phyloP scores from a whole-genome alignment of 257 asterid species.

The Catharanthus roseus region DNA sequence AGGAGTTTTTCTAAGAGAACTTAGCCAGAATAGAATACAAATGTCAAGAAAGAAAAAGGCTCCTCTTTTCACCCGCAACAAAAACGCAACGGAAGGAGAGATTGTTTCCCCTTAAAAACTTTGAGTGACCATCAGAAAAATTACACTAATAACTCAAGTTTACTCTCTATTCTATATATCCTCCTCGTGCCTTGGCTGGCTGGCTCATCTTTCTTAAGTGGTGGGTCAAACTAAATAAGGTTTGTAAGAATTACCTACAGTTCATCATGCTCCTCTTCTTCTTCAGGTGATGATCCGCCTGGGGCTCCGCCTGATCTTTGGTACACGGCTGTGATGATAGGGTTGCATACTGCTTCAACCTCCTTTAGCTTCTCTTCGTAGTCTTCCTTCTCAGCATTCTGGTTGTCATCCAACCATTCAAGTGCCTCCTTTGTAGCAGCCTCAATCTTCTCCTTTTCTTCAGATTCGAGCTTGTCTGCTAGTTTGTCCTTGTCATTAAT shows the following conservation, averaged over 20 bases:
- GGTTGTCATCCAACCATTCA: slow-evolving; percentile 95
- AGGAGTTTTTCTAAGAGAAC: too few species aligned
- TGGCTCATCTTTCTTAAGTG: slow-evolving; percentile 13
- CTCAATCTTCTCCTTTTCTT: slow-evolving; percentile 94
- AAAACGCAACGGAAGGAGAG: slow-evolving; percentile 11
- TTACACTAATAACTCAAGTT: slow-evolving; percentile 12
- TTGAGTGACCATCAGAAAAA: slow-evolving; percentile 5
- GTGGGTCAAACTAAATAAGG: slow-evolving; percentile 4
- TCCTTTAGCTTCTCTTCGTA: slow-evolving; percentile 95
- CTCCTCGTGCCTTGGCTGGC: not conserved
- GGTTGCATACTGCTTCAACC: slow-evolving; percentile 87
- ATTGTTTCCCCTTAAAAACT: not conserved
- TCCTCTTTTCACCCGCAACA: slow-evolving; percentile 10
- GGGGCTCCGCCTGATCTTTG: slow-evolving; percentile 93
- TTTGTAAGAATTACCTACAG: slow-evolving; percentile 3
- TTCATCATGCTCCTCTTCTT: slow-evolving; percentile 15
- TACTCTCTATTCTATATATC: slow-evolving; percentile 1
- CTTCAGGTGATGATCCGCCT: slow-evolving; percentile 35
- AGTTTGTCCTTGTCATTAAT: slow-evolving; percentile 89
- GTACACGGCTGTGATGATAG: slow-evolving; percentile 81
- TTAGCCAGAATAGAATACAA: too few species aligned
- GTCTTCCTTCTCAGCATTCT: slow-evolving; percentile 77
- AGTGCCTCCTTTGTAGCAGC: slow-evolving; percentile 86
- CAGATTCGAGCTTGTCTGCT: slow-evolving; percentile 75
- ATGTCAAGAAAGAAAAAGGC: not conserved